phyloP scores from a whole-genome alignment of 2,329 filamentous ascomycete species.

The Botrytis sinoallii region DNA sequence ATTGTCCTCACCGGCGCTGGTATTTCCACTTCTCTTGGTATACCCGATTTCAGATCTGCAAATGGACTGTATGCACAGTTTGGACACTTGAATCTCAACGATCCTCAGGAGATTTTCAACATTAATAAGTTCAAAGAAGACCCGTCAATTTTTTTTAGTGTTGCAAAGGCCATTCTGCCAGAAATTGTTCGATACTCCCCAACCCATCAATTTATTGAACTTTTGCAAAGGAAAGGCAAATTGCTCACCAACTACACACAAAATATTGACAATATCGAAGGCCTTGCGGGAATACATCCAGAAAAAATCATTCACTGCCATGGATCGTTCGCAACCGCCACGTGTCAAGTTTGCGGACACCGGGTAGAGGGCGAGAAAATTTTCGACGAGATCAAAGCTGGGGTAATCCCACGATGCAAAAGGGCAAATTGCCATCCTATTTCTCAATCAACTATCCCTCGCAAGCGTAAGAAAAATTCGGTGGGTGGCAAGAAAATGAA shows the following conservation, averaged over 20 bases:
- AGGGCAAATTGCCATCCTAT: constrained; percentile 56
- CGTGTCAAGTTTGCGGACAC: constrained; percentile 77
- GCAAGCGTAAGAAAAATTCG: constrained; percentile 53
- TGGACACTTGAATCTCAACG: constrained; percentile 67
- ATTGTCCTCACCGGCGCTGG: constrained; percentile 93
- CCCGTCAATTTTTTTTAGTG: constrained; percentile 83
- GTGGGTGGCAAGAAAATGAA: constrained; percentile 49
- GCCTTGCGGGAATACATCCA: constrained; percentile 74
- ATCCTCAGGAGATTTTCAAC: constrained; percentile 95
- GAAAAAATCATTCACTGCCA: constrained; percentile 94
- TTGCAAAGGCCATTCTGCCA: constrained; percentile 88
- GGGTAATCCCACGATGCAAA: constrained; percentile 74
- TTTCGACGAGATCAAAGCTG: constrained; percentile 73
- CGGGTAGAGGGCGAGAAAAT: constrained; percentile 73
- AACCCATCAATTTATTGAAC: constrained; percentile 88
- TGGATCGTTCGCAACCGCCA: constrained; percentile 90
- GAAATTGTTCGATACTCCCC: constrained; percentile 77
- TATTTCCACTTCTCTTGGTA: constrained; percentile 93
- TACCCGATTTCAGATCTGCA: constrained; percentile 92
- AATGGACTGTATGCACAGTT: constrained; percentile 88
- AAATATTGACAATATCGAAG: constrained; percentile 96
- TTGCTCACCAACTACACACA: constrained; percentile 97
- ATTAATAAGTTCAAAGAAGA: constrained; percentile 83
- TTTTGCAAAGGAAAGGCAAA: constrained; percentile 84
- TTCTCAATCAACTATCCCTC: constrained; percentile 49